A percentile compares a stretch with the other conserved stretches of the same genome.
phyloP scores from a whole-genome alignment of 768 basidiomycete species.

The Austroboletus eburneus region DNA sequence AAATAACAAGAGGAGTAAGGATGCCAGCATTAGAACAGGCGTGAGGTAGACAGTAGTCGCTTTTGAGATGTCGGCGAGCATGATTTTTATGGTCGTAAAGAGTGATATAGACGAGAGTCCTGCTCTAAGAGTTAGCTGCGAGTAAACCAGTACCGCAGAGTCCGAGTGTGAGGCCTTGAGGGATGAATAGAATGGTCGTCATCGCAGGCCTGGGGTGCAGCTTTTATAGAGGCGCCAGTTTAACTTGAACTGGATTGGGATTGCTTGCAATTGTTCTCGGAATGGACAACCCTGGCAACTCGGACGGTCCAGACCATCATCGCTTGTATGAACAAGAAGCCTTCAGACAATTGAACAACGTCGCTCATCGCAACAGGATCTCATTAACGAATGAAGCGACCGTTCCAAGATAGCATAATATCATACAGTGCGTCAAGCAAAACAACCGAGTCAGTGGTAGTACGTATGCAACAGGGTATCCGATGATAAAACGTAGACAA shows the following conservation, averaged over 20 bases:
- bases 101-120: slow-evolving; percentile 13
- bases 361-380: neutral
- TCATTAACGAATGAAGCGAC: neutral
- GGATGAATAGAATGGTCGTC: neutral
- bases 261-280: slow-evolving; percentile 13
- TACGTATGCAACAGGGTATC: slow-evolving; percentile 38
- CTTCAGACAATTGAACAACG: slow-evolving; percentile 7
- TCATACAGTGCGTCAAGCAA: slow-evolving; percentile 26
- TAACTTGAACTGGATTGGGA: slow-evolving; percentile 5
- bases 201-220: too few relatives aligned
- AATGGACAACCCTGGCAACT: neutral
- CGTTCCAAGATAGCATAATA: slow-evolving; percentile 12
- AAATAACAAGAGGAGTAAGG: slow-evolving; percentile 61
- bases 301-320: neutral
- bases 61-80: slow-evolving; percentile 72
- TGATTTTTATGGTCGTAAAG: slow-evolving; percentile 23
- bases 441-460: slow-evolving; percentile 27
- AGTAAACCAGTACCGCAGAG: slow-evolving; percentile 22
- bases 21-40: slow-evolving; percentile 60
- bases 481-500: slow-evolving; percentile 23
- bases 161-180: neutral
- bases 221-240: too few relatives aligned
- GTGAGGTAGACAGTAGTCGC: slow-evolving; percentile 63
- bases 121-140: slow-evolving; percentile 18
- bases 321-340: slow-evolving; percentile 4